A percentile compares a stretch with the other conserved stretches of the same genome.
phyloP scores from a whole-genome alignment of 2,329 filamentous ascomycete genomes.

The Trichoderma citrinoviride region DNA sequence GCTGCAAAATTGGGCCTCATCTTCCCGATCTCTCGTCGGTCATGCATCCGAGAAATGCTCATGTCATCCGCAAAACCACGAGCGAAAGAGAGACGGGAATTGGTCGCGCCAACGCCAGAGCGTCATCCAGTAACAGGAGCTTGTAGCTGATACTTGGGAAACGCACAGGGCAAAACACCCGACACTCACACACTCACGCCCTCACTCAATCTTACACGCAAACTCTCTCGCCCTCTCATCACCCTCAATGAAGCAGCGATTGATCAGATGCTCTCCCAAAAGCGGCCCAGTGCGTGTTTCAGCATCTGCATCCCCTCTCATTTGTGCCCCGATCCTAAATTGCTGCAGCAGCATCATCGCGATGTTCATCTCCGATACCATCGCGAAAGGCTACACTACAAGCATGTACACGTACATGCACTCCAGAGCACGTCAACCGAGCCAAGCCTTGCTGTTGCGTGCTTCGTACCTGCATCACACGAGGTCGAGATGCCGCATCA shows the following conservation, averaged over 20 bases:
- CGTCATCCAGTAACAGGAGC: neutral
- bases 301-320: slow-evolving; percentile 13
- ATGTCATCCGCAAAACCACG: neutral
- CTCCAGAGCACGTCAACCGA: neutral
- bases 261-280: neutral
- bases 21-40: neutral
- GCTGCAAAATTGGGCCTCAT: neutral
- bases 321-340: neutral
- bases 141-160: neutral
- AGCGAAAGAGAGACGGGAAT: neutral
- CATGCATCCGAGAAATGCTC: neutral
- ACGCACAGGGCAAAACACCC: neutral
- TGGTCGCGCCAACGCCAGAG: neutral
- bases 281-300: slow-evolving; percentile 14
- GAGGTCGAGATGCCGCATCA: neutral
- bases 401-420: neutral
- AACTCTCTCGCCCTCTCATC: neutral
- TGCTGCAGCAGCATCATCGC: neutral
- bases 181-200: neutral
- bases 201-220: too few species aligned
- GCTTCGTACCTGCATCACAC: neutral
- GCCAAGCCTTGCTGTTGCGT: neutral
- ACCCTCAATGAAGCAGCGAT: neutral
- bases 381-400: too few species aligned
- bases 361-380: neutral